Evolutionary conservation across 768 basidiomycete species (phyloP), one percentile per base, ranked within the genome.

Genomic region (Psilocybe cubensis): DNA sequence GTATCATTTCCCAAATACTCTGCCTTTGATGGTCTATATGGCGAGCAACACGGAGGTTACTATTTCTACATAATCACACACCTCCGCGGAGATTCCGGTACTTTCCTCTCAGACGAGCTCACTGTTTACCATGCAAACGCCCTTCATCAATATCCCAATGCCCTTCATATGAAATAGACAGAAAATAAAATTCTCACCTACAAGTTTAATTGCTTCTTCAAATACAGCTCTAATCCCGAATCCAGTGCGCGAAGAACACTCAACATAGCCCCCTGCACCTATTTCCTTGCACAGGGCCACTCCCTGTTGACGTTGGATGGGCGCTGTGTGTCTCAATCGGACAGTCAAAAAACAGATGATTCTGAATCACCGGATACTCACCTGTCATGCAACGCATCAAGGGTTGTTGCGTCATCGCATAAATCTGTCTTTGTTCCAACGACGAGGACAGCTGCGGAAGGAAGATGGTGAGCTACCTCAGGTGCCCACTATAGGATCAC

Each of bases 381-480:
- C 53, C 17, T 28, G 27, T 54, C 18, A 14, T 6, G 4, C 24
- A 54, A n/a, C 3, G 9, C 20, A 7, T 46, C 44, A 18, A 54
- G 9, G 10, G 27, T n/a, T 1, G 8, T 10, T 4, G 52, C 41
- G 40, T 33, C 27, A 7, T 56, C 55, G 6, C 55, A 38, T 4
- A 56, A 18, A 12, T 56, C 55, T 9, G 48, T 25, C 23, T 56
- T 50, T 6, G 48, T 56, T 20, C 55, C 55, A 31, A 57, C 56
- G 4, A 57, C 29, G 1, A 51, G 8, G 18, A 51, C 25, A 8
- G 41, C 11, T 4, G 49, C 31, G 5, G 18, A 23, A 2, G 56
- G 56, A 28, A 17, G 21, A 20, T 49, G 10, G n/a, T 51, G 42
- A 5, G 3, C 21, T 4, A 57, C 8, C 23, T 51, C 56, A 3